Base-by-base conservation (phyloP, 164 flowering plant genomes). In the Berberis vulgaris region DNA sequence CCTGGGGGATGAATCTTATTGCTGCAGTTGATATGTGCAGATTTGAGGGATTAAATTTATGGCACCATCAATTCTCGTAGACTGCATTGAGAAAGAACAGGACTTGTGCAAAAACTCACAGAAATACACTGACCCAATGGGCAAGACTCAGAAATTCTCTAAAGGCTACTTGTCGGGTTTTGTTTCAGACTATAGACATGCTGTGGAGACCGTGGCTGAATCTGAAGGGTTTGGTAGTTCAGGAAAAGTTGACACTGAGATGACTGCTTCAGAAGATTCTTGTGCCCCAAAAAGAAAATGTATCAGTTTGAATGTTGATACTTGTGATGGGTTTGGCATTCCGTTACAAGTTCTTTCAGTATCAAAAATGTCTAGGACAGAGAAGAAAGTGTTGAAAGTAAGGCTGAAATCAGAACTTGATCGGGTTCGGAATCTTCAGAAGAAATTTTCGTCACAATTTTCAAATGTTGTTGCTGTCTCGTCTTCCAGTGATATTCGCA, bases 151-250 rank as follows among this genome's bases (percentile, higher is more conserved):
- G 66, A 88, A 73, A 70, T 78, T 76, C 65, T 83, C 91, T 0
- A 85, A 79, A 65, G 88, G 86, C 6, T 74, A 72, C 43, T 69
- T 84, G 2, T 65, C 84, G 64, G 84, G 87, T 8, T 83, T 82
- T 73, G 79, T 85, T 38, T 84, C 91, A 1, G 89, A 88, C 66
- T 82, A 76, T 59, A 72, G 87, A 11, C 85, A 79, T 70, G 81
- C 72, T 5, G 82, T 81, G 49, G 91, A 87, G 64, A 83, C 86
- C 9, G 75, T 78, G 71, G 91, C 78, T 44, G 96, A 85, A 60
- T 84, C 94, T 2, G 96, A 89, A 67, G 94, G 89, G 53, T 80
- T 84, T 67, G 89, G 93, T 54, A 81, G 87, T 68, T 83, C 85
- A 0, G 87, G 85, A 26, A 73, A 84, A 12, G 68, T 76, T 55